phyloP scores from a whole-genome alignment of 345 rosid genomes.

The Pistacia integerrima region DNA sequence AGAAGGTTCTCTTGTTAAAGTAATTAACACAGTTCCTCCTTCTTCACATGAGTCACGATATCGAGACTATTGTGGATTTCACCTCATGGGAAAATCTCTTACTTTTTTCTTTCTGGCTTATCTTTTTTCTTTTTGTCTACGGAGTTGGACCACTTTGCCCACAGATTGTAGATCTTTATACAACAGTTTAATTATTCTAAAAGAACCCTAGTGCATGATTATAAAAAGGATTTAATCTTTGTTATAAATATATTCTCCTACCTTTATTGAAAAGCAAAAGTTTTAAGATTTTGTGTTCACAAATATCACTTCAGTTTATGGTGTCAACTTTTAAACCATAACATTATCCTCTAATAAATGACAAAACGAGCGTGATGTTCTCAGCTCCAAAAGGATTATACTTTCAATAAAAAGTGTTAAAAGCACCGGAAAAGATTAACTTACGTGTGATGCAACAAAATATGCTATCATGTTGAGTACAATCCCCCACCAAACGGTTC shows the following conservation, averaged over 20 bases:
- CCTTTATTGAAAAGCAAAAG: too few species aligned
- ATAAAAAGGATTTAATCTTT: too few species aligned
- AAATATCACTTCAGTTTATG: too few species aligned
- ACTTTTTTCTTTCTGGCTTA: neutral
- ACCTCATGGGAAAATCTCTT: neutral
- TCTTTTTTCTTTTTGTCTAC: neutral
- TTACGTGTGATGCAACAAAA: conserved; percentile 94
- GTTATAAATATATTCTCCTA: too few species aligned
- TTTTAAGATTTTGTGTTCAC: too few species aligned
- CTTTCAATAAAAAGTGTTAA: neutral
- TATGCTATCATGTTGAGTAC: conserved; percentile 92
- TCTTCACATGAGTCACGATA: conserved; percentile 16
- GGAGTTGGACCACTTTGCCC: neutral
- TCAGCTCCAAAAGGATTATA: neutral
- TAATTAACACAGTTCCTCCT: neutral
- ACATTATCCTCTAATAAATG: neutral
- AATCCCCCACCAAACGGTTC: conserved; percentile 98
- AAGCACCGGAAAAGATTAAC: conserved; percentile 16
- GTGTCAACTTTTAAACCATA: too few species aligned
- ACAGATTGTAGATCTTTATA: too few species aligned
- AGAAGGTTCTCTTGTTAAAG: neutral
- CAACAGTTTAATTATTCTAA: too few species aligned
- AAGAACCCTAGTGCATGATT: neutral
- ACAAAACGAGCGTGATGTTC: neutral
- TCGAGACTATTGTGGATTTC: neutral